Evolutionary conservation across 805 yeast species (phyloP), one percentile per base, ranked within the genome.

Genomic region (Spathaspora passalidarum): DNA sequence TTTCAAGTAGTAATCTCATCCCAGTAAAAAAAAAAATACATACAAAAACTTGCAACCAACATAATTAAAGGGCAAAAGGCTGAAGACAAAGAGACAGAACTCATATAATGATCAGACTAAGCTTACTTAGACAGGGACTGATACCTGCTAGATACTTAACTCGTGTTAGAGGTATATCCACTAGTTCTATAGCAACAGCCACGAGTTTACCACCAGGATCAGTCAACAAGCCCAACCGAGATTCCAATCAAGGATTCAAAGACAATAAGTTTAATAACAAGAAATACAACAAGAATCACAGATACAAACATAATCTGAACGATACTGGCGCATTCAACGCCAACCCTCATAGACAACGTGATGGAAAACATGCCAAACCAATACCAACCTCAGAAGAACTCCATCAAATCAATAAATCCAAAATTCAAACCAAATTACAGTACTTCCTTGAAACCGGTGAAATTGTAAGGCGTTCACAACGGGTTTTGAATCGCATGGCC

Each of bases 381-480:
- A 29, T 29, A 9, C 34, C 34, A n/a, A 29, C 34, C 2, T 8
- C 39, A 2, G 17, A 20, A 19, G 39, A 36, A 19, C 23, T 36
- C 11, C 10, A 25, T 9, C 22, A 25, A 25, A 20, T 25, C 34
- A 29, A n/a, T n/a, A n/a, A n/a, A 13, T 29, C 34, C 16, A 29
- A 29, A 29, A 4, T 41, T 22, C 36, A 23, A 40, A 38, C 55
- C 16, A 61, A 65, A 38, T 57, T 67, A 21, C 50, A 56, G n/a
- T 52, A 61, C 49, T 64, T 61, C 40, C 38, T 59, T 10, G 59
- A 63, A 32, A 60, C 67, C 0, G 69, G 70, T 5, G 59, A 61
- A n/a, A 35, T 43, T 10, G 29, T 20, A 6, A 35, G 8, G 19
- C 26, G 16, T 29, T 29, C n/a, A 29, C 34, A 3, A 29, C 8